Conservation (phyloP, 2,329 filamentous ascomycete species). For the Fusarium sp. region DNA sequence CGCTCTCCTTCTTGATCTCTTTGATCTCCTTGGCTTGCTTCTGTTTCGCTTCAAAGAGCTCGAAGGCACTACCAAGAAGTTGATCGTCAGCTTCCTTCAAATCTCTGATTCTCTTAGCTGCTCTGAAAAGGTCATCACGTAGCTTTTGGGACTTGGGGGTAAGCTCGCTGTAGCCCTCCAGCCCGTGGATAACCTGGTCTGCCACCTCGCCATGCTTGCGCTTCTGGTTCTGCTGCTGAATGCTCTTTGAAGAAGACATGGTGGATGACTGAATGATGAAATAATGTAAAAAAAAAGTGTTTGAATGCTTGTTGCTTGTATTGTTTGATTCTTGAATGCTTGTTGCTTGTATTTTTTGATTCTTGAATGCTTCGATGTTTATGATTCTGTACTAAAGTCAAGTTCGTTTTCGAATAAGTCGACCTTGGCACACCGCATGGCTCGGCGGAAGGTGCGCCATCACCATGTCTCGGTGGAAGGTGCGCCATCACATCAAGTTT, state of each 20-base stretch:
- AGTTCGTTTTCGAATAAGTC: too few relatives aligned
- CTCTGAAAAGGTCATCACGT: neutral
- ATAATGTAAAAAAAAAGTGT: neutral
- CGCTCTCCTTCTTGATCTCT: neutral
- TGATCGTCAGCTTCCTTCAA: neutral
- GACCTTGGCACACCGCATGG: too few relatives aligned
- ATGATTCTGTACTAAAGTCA: neutral
- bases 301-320: slow-evolving; percentile 1
- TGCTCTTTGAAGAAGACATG: slow-evolving; percentile 1
- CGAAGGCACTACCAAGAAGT: neutral
- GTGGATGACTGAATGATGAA: neutral
- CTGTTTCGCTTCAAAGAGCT: neutral
- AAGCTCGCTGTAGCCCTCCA: neutral
- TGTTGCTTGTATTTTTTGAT: neutral
- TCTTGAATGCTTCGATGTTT: neutral
- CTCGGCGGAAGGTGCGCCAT: too few relatives aligned
- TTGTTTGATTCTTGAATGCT: too few relatives aligned
- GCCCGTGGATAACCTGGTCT: neutral
- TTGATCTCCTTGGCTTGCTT: neutral
- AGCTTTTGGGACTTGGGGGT: neutral
- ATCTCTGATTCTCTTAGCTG: neutral
- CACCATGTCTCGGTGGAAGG: too few relatives aligned
- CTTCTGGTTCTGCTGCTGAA: neutral
- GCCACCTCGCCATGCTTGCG: neutral
- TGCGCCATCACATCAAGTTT: too few relatives aligned